A percentile compares a stretch with the other conserved stretches of the same genome.
Evolutionary conservation across 768 basidiomycete species (phyloP).

Genomic region (Collybia sordida): DNA sequence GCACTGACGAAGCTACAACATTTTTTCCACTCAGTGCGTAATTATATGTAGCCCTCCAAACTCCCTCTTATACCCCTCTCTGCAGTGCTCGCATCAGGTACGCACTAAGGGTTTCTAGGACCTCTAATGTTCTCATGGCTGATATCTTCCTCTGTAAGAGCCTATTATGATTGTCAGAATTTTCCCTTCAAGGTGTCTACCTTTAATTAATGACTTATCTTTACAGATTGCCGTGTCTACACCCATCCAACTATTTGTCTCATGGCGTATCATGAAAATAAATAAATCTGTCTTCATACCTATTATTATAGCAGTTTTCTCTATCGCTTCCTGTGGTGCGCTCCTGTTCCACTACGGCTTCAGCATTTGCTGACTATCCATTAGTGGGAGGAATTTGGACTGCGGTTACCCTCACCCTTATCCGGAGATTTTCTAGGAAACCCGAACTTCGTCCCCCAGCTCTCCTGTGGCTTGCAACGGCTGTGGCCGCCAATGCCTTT

Average conservation of each 20-base stretch:
- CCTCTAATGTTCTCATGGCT: neutral
- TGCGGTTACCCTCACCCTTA: constrained; percentile 26
- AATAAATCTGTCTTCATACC: constrained; percentile 36
- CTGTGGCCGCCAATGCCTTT: constrained; percentile 38
- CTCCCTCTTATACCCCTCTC: constrained; percentile 6
- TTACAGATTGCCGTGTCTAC: constrained; percentile 38
- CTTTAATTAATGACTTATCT: neutral
- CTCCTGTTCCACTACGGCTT: neutral
- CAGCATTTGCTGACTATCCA: neutral
- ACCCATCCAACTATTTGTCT: constrained; percentile 47
- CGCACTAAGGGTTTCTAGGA: neutral
- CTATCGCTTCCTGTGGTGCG: constrained; percentile 30
- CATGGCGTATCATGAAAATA: constrained; percentile 40
- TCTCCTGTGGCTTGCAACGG: constrained; percentile 43
- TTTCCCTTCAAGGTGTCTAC: neutral
- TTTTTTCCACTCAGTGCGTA: constrained; percentile 34
- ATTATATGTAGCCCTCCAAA: constrained; percentile 6
- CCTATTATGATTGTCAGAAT: constrained; percentile 27
- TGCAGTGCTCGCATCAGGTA: constrained; percentile 26
- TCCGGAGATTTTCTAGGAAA: constrained; percentile 39
- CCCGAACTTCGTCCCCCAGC: constrained; percentile 44
- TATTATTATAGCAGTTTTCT: constrained; percentile 33
- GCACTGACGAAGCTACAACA: constrained; percentile 28
- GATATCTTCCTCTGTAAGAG: constrained; percentile 5
- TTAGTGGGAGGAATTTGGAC: constrained; percentile 47